Base-by-base conservation (phyloP, 2,329 filamentous ascomycete genomes). In the Diaporthe velutina region DNA sequence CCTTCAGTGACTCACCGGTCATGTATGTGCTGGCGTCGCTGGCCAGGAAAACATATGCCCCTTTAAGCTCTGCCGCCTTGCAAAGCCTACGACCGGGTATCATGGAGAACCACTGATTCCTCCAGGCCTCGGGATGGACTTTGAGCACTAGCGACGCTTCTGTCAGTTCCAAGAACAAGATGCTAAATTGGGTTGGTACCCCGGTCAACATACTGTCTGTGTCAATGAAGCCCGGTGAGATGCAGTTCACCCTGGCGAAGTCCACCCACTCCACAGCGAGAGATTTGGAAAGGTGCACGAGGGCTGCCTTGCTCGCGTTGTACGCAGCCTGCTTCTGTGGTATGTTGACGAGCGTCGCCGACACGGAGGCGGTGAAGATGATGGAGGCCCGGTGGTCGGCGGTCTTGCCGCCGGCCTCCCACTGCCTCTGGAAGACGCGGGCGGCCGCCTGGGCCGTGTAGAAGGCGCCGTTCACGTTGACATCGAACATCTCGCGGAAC, bases 231-330 rank as follows among this genome's bases (percentile, higher is more conserved):
- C 50, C 81, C 9, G 83, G 84, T 3, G 83, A 85, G 15, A 85
- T 79, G 57, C 79, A 84, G 71, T 85, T 85, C 4, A 85, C 84
- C 33, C 84, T 78, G 9, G 82, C 81, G 73, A 85, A 85, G 25
- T 84, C 82, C 3, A 82, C 82, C 85, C 85, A 86, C 73, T 86
- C 85, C 4, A 86, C 85, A 2, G 84, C 82, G 7, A 86, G 77
- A 54, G 80, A 83, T 77, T 84, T 84, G n/a, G 82, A 80, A 9
- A 86, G 77, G 57, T 85, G 85, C 1, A 85, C 80, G 0, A 84
- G 83, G 0, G 82, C 85, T 0, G 84, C 85, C 74, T 86, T 86
- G 70, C 81, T 83, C 4, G 84, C 81, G 73, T 86, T 86, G 73
- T 86, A 86, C 2, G 83, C 83, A 71, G 79, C 85, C 80, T 80